Evolutionary conservation across 2,329 filamentous ascomycete species (phyloP), one percentile per base, ranked within the genome.

Genomic region (Fusarium siculi): DNA sequence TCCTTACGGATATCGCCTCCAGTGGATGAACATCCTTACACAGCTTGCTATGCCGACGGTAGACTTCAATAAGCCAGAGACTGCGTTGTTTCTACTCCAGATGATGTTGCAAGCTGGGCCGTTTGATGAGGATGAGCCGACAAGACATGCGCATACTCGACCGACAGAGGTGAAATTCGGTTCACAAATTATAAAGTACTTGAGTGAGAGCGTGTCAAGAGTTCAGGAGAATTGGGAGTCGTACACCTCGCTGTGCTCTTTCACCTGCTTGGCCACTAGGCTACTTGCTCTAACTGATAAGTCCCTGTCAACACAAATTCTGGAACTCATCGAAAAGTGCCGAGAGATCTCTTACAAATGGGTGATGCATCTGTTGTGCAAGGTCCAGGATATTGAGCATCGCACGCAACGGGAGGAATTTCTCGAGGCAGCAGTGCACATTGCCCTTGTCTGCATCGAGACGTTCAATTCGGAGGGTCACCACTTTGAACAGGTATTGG

Each of bases 181-280:
- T 5, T n/a, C 12, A 1, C 12, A 53, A 8, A 43, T 77, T 15
- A 19, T 75, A 1, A 5, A 47, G 2, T n/a, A 37, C 2, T 57
- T 77, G 0, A 10, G 23, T 3, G 4, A 49, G 10, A 57, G 44
- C 19, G 18, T 77, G 0, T 49, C 50, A 4, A 69, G 69, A 2
- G 47, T 77, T 2, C 37, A 65, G 19, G 65, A 69, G 32, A 78
- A 77, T 23, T 79, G 75, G 77, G 66, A 78, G 36, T 79, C 74
- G 1, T 54, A 75, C 12, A 71, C 30, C 0, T 63, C 76, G 0
- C 23, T 79, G 0, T 74, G 66, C 21, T 70, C 59, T 4, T 78
- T 74, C 21, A 70, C 63, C 2, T 50, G 72, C 14, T n/a, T 79
- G 10, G n/a, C 74, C 4, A 56, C 68, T 25, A 63, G 76, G 1